Base-by-base conservation (phyloP, 768 basidiomycete genomes). In the Hortiboletus campestris region DNA sequence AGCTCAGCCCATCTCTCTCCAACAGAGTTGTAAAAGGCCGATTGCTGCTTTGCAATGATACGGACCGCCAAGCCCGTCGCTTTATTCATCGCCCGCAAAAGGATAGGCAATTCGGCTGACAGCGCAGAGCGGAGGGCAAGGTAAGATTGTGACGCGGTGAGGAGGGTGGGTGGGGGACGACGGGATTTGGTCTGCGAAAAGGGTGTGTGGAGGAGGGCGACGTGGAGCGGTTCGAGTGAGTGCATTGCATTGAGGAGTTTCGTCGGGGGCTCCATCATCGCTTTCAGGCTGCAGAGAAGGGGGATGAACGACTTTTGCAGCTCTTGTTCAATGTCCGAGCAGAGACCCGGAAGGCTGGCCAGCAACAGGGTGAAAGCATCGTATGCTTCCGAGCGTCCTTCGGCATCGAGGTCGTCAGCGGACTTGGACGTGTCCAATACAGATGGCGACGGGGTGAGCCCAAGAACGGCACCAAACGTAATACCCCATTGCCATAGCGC, bases 121-220 rank as follows among this genome's bases (percentile, higher is more conserved):
- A 94, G 78, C 58, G 91, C 87, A 0, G 80, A 86, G 6, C 88
- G 80, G 6, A 94, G 77, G 0, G 89, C 90, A 20, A 90, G 76
- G 67, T 91, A 94, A 46, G 87, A 85, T 41, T 83, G 81, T 1
- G 88, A 90, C 7, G 89, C 88, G 22, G 86, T 84, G 20, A 89
- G 75, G 12, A 93, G 80, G 5, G 84, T 70, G 0, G 83, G 74
- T 1, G 88, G 80, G 0, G 89, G 89, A 3, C 88, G 79, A 4
- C 67, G 69, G 13, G 57, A 63, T 44, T 84, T 84, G 64, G 88
- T 85, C 1, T 77, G 60, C 38, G 79, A 76, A 38, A 85, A 76
- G 20, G 81, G 83, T 71, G 86, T 80, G 51, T 85, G 85, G 49
- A 91, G 76, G 5, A 91, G 78, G 53, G 83, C 82, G 47, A 80